A percentile compares a stretch with the other conserved stretches of the same genome.
Conservation (phyloP, 2,329 filamentous ascomycete genomes). For the Monilinia fructigena region DNA sequence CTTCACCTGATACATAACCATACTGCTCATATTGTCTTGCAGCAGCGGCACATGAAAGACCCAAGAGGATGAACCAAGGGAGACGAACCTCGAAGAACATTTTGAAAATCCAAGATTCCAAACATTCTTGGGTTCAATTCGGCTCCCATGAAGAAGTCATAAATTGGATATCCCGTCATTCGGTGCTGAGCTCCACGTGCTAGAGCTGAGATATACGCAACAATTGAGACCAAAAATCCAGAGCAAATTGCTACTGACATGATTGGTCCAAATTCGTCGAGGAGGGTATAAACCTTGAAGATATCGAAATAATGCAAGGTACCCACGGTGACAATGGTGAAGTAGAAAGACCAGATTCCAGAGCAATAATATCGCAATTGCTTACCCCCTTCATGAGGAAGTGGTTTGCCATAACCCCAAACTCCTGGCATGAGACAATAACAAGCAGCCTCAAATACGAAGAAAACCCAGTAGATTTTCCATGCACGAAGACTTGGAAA, state of each 20-base stretch:
- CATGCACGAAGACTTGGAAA: constrained; percentile 82
- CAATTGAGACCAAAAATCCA: constrained; percentile 76
- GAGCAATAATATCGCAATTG: constrained; percentile 95
- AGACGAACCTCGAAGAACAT: constrained; percentile 95
- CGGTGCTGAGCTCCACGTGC: constrained; percentile 80
- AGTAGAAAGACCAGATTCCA: constrained; percentile 81
- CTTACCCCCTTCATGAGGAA: constrained; percentile 78
- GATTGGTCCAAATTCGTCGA: constrained; percentile 92
- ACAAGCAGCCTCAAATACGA: constrained; percentile 77
- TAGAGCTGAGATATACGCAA: constrained; percentile 84
- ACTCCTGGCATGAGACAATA: constrained; percentile 88
- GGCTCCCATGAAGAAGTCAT: constrained; percentile 90
- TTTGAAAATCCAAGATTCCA: constrained; percentile 83
- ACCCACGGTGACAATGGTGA: constrained; percentile 71
- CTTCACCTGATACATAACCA: constrained; percentile 83
- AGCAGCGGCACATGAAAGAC: constrained; percentile 72
- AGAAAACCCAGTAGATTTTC: constrained; percentile 92
- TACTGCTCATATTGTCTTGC: constrained; percentile 81
- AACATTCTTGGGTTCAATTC: constrained; percentile 87
- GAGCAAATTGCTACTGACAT: constrained; percentile 92
- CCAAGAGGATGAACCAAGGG: constrained; percentile 87
- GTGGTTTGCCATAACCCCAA: constrained; percentile 81
- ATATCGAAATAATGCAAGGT: constrained; percentile 76
- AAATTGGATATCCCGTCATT: constrained; percentile 80
- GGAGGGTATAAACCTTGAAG: constrained; percentile 86